A percentile compares a stretch with the other conserved stretches of the same genome.
Conservation (phyloP, 2,329 filamentous ascomycete species). For the Fusarium agapanthi region DNA sequence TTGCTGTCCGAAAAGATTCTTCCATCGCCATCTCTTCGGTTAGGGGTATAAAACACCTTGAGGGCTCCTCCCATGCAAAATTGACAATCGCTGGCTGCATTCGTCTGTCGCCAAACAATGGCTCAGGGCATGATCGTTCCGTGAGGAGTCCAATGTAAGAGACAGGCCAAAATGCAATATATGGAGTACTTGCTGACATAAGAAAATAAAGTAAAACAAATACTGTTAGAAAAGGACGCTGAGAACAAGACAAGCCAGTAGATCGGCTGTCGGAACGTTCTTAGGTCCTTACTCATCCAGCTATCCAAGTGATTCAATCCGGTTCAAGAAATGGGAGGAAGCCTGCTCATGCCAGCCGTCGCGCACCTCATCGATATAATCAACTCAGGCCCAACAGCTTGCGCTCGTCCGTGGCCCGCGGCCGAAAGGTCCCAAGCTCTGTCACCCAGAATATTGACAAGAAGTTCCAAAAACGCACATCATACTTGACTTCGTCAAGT, state of each 20-base stretch:
- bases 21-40: conserved; percentile 25
- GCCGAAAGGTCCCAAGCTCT: conserved; percentile 34
- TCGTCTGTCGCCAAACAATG: conserved; percentile 22
- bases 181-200: conserved; percentile 36
- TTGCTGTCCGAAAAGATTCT: conserved; percentile 25
- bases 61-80: conserved; percentile 28
- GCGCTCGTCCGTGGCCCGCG: conserved; percentile 31
- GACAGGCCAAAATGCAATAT: conserved; percentile 30
- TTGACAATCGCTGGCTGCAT: conserved; percentile 30
- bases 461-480: conserved; percentile 46
- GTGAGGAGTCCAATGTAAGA: conserved; percentile 18
- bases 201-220: conserved; percentile 24
- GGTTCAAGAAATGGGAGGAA: conserved; percentile 34
- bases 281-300: conserved; percentile 27
- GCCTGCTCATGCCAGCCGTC: conserved; percentile 15
- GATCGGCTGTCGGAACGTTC: conserved; percentile 25
- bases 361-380: conserved; percentile 7
- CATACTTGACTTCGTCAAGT: conserved; percentile 18
- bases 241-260: conserved; percentile 31
- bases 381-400: conserved; percentile 21
- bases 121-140: conserved; percentile 5
- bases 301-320: conserved; percentile 34
- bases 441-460: conserved; percentile 47
- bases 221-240: conserved; percentile 22
- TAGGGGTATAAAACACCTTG: conserved; percentile 25